Conservation (phyloP, 257 asterid species). For the Linderniella brevidens region DNA sequence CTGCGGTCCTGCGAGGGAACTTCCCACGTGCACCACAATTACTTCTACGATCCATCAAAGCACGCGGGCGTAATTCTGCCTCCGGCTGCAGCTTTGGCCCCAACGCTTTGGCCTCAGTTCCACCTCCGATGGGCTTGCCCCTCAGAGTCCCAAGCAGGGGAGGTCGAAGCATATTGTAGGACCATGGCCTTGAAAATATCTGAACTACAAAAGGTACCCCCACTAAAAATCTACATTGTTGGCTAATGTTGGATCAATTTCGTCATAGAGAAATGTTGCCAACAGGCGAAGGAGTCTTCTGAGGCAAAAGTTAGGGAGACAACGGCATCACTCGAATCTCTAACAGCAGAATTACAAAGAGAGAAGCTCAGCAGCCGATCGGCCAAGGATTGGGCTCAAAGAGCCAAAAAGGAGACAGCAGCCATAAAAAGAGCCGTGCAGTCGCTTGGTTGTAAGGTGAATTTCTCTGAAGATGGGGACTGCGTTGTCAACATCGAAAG, state of each 20-base stretch:
- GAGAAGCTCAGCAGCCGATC: slow-evolving; percentile 58
- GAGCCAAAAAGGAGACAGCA: slow-evolving; percentile 48
- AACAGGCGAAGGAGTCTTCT: slow-evolving; percentile 78
- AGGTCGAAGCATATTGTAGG: slow-evolving; percentile 71
- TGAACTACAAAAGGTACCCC: slow-evolving; percentile 59
- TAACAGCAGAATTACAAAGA: slow-evolving; percentile 44
- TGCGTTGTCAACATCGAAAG: slow-evolving; percentile 56
- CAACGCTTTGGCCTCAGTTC: slow-evolving; percentile 95
- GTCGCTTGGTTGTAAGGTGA: slow-evolving; percentile 70
- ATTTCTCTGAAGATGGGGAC: slow-evolving; percentile 66
- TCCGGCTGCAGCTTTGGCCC: slow-evolving; percentile 99
- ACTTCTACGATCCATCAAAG: slow-evolving; percentile 67
- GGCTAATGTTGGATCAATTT: too few relatives aligned
- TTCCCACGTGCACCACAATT: slow-evolving; percentile 67
- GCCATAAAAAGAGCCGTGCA: slow-evolving; percentile 76
- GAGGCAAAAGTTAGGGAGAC: slow-evolving; percentile 47
- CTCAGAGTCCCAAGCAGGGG: slow-evolving; percentile 80
- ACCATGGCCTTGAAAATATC: slow-evolving; percentile 41
- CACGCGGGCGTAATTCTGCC: slow-evolving; percentile 57
- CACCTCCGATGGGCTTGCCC: slow-evolving; percentile 99
- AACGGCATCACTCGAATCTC: slow-evolving; percentile 28
- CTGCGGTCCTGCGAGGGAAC: slow-evolving; percentile 57
- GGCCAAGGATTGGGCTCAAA: slow-evolving; percentile 53
- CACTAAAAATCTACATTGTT: too few relatives aligned
- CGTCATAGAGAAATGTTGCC: slow-evolving; percentile 9